Base-by-base conservation (phyloP, 257 asterid species). In the Plantago ovata region DNA sequence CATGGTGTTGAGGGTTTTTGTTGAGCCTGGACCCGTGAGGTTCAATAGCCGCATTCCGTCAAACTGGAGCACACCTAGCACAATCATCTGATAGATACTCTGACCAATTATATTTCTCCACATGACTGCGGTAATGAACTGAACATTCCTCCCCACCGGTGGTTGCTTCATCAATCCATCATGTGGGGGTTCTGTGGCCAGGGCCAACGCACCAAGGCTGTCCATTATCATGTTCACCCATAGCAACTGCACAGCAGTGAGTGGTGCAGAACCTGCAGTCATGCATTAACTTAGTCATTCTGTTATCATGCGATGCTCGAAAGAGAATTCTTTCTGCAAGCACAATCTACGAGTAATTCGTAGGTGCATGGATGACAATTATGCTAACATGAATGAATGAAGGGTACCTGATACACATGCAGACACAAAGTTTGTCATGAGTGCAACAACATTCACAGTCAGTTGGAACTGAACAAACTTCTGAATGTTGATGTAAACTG, bases 191-290 rank as follows among this genome's bases (percentile, higher is more conserved):
- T 83, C 89, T 11, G 94, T 89, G 5, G 97, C 97, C 6, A 89
- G 87, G 47, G 97, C 95, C 44, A 89, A 61, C 28, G 97, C 97
- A 13, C 94, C 97, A 7, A 89, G 80, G 10, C 95, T 83, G 74
- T 89, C 95, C 97, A 89, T 89, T 33, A 89, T 89, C 88, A 89
- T 82, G 77, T 85, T 89, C 63, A 89, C 97, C 97, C 97, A 89
- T n/a, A 89, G 85, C 74, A 89, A 57, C 72, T 89, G 92, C 64
- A 83, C 97, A 38, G 86, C 80, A 6, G 97, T 83, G 13, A 89
- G 91, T 28, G 97, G 97, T 33, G 87, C 94, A 16, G 95, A 85
- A 39, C 97, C 95, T 88, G 79, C 9, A 61, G 56, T 55, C 18
- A 22, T 23, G 38, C 18, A 9, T 13, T 9, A 14, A 62, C 18